Evolutionary conservation across 768 basidiomycete genomes (phyloP).

Genomic region (Tricholoma sp.): DNA sequence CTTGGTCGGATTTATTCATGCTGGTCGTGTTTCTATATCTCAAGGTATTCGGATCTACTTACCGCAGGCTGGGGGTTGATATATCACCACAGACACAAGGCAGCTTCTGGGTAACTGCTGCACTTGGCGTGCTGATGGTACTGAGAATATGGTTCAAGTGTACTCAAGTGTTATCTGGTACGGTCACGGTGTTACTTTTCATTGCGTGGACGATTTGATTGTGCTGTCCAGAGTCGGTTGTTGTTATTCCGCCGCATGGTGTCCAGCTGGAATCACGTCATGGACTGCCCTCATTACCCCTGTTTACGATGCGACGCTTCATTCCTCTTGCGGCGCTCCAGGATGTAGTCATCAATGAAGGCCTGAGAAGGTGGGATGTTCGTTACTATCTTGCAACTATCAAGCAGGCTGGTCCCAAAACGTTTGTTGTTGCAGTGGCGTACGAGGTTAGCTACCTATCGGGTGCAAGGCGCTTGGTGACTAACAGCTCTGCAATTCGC

Average conservation of each 20-base stretch:
- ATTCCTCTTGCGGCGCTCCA: conserved; percentile 50
- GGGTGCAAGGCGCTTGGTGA: background rate
- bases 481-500: background rate
- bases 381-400: conserved; percentile 60
- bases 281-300: conserved; percentile 41
- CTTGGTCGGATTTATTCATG: conserved; percentile 32
- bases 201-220: background rate
- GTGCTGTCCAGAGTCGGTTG: conserved; percentile 53
- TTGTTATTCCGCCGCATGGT: conserved; percentile 62
- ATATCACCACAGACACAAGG: background rate
- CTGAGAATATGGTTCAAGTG: conserved; percentile 3
- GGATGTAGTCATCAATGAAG: conserved; percentile 74
- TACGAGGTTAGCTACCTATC: conserved; percentile 45
- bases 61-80: background rate
- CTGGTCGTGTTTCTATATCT: conserved; percentile 17
- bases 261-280: conserved; percentile 71
- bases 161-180: conserved; percentile 7
- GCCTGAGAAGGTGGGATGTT: conserved; percentile 65
- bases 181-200: conserved; percentile 3
- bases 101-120: background rate
- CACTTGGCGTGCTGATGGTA: background rate
- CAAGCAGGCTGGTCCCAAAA: conserved; percentile 22
- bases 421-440: conserved; percentile 43
- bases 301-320: conserved; percentile 45
- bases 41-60: background rate